Base-by-base conservation (phyloP, 1,284 basidiomycete species). In the Agaricales sp. region DNA sequence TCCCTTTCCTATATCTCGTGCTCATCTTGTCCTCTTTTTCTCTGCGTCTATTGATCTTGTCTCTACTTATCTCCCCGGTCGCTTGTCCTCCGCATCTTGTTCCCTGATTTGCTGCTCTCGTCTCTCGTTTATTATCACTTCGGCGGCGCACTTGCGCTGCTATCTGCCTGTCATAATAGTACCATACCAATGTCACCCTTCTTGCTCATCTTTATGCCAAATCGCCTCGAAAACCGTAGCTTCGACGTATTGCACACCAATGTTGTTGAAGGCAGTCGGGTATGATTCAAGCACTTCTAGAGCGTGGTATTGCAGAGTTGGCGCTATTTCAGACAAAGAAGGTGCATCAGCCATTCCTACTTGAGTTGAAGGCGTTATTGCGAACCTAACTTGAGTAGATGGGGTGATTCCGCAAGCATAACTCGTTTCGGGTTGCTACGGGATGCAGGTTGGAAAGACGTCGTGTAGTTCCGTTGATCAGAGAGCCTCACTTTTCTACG, bases 231-330 rank as follows among this genome's bases (percentile, higher is more conserved):
- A 8, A 8, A 16, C n/a, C 6, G 6, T 43, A 43, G 16, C 6
- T 6, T 8, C 67, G 76, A 59, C 85, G 83, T 0, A 80, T 65
- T 19, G 80, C 70, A 30, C 26, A 14, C 26, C 26, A 30, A 73
- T 75, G 60, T 73, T 82, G 60, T 78, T 84, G 67, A 87, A 87
- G n/a, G 82, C 82, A 24, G 74, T 73, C 20, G 78, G 73, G 65
- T 73, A 77, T 11, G 62, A 52, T 20, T 56, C 54, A 26, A 74
- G 77, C 39, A 61, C 54, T 53, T 78, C 78, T 46, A 87, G 65
- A 18, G 68, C 62, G 20, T 61, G 62, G 55, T 64, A 70, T 43
- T 67, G 61, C 41, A 81, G 59, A 52, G 69, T 59, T 43, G 71
- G 74, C 16, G 65, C 78, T 82, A 48, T 48, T 45, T 41, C 18